These are phyloP conservation scores for Phytophthora ramorum DNA, from an alignment of 352 stramenopile species.

Conservation along the genomic window DNA sequence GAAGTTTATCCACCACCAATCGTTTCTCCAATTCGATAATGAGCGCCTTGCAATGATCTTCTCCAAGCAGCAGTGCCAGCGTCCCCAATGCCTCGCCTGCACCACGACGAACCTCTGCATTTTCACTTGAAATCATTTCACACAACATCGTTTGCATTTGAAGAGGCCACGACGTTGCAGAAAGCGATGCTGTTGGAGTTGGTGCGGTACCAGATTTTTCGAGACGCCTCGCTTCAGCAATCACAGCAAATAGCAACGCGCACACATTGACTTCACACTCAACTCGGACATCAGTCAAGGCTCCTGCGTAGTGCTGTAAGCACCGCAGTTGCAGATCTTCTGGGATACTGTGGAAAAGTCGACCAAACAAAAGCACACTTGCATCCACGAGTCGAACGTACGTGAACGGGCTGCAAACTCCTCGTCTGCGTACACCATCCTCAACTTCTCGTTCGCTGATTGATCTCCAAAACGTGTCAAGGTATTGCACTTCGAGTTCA, in stretches of 20 bases:
- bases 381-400: slow-evolving; percentile 83
- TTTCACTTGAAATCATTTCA: slow-evolving; percentile 79
- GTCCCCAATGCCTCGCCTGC: slow-evolving; percentile 80
- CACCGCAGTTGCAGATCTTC: slow-evolving; percentile 87
- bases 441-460: slow-evolving; percentile 41
- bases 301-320: slow-evolving; percentile 77
- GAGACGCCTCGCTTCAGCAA: slow-evolving; percentile 55
- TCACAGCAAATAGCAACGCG: slow-evolving; percentile 73
- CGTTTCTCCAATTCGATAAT: slow-evolving; percentile 81
- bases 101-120: slow-evolving; percentile 66
- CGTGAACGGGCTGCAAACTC: slow-evolving; percentile 76
- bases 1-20: slow-evolving; percentile 60
- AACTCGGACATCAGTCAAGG: slow-evolving; percentile 63
- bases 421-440: slow-evolving; percentile 40
- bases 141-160: slow-evolving; percentile 86
- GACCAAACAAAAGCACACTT: slow-evolving; percentile 79
- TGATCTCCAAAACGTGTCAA: slow-evolving; percentile 75
- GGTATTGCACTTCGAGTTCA: slow-evolving; percentile 85
- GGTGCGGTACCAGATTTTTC: slow-evolving; percentile 25
- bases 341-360: slow-evolving; percentile 78
- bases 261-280: slow-evolving; percentile 85
- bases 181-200: slow-evolving; percentile 26
- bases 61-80: slow-evolving; percentile 55
- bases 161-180: slow-evolving; percentile 57
- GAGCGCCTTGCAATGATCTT: slow-evolving; percentile 56